Conservation (phyloP, 2,329 filamentous ascomycete genomes). For the Venturia effusa region DNA sequence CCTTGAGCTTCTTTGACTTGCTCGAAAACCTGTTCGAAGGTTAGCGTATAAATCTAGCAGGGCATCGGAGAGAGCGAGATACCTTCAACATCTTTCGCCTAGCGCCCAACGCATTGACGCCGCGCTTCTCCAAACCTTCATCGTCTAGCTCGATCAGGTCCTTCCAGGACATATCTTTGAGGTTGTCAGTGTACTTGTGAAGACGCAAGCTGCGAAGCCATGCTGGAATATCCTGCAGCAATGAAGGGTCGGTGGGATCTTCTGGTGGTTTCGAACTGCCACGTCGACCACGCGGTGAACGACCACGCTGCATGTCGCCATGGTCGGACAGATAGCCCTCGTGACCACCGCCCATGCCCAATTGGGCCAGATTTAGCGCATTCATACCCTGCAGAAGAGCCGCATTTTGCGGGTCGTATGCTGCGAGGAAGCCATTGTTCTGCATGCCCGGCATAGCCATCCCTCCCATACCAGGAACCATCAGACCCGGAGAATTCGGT, state of each 20-base stretch:
- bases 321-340: slow-evolving; percentile 92
- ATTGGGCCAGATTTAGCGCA: slow-evolving; percentile 59
- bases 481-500: slow-evolving; percentile 76
- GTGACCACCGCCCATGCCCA: slow-evolving; percentile 42
- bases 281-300: slow-evolving; percentile 81
- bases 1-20: slow-evolving; percentile 61
- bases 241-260: slow-evolving; percentile 81
- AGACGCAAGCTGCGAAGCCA: slow-evolving; percentile 91
- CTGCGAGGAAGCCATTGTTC: slow-evolving; percentile 86
- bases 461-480: slow-evolving; percentile 51
- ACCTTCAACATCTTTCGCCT: slow-evolving; percentile 97
- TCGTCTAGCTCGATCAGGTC: slow-evolving; percentile 89
- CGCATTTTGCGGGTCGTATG: slow-evolving; percentile 62
- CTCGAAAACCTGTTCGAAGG: slow-evolving; percentile 61
- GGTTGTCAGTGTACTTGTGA: slow-evolving; percentile 97
- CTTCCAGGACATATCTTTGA: slow-evolving; percentile 96
- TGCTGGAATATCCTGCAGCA: slow-evolving; percentile 89
- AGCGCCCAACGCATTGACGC: slow-evolving; percentile 89
- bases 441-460: slow-evolving; percentile 72
- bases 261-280: slow-evolving; percentile 96
- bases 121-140: slow-evolving; percentile 80
- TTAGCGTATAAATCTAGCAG: not conserved
- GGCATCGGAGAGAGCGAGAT: slow-evolving; percentile 18
- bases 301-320: slow-evolving; percentile 69
- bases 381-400: slow-evolving; percentile 51